These are phyloP conservation scores for Tremellales sp. DNA, from an alignment of 1,284 basidiomycete species.

Conservation along the genomic window DNA sequence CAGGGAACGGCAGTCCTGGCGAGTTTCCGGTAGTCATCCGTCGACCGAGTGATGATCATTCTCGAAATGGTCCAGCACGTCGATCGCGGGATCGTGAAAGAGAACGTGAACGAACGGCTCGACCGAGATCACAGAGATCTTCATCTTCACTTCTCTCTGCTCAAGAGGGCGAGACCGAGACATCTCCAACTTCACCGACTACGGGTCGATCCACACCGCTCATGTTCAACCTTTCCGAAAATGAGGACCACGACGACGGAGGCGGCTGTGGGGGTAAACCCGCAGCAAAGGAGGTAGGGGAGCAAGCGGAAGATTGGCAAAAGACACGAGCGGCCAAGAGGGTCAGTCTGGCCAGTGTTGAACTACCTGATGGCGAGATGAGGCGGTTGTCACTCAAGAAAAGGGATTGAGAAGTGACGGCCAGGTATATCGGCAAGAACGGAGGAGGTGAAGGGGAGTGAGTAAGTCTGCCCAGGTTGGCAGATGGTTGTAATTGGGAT, in stretches of 20 bases:
- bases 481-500: too few relatives aligned
- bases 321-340: slow-evolving; percentile 75
- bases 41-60: slow-evolving; percentile 15
- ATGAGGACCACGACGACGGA: slow-evolving; percentile 2
- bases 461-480: too few relatives aligned
- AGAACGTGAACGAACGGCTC: background rate
- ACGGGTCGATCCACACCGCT: slow-evolving; percentile 4
- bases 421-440: background rate
- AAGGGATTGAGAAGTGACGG: background rate
- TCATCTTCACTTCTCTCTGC: background rate
- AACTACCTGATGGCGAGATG: slow-evolving; percentile 7
- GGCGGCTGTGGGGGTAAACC: background rate
- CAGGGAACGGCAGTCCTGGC: too few relatives aligned
- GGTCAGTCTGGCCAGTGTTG: slow-evolving; percentile 58
- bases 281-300: slow-evolving; percentile 3
- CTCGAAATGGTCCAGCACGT: background rate
- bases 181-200: background rate
- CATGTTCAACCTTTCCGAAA: slow-evolving; percentile 7
- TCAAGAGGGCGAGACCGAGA: background rate
- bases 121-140: background rate
- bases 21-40: slow-evolving; percentile 25
- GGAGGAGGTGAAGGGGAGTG: background rate
- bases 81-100: background rate
- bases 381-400: background rate
- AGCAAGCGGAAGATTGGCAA: slow-evolving; percentile 70